These are phyloP conservation scores for Vigna mungo DNA, from an alignment of 306 rosid genomes.

Conservation along the genomic window DNA sequence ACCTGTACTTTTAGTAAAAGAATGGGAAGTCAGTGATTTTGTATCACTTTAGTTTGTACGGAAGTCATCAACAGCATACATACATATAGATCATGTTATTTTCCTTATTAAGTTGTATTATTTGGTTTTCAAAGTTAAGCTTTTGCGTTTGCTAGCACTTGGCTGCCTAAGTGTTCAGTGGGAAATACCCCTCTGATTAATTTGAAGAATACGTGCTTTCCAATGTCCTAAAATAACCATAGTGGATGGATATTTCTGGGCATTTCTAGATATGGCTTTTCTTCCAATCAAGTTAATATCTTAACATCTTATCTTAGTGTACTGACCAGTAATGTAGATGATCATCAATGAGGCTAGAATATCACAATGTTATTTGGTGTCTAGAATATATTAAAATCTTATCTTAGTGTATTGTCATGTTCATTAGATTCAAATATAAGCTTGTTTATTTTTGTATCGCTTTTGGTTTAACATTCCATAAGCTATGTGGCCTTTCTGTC, in stretches of 20 bases:
- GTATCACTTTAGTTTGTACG: background rate
- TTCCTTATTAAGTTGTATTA: background rate
- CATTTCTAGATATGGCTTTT: conserved; percentile 3
- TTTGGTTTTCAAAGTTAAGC: background rate
- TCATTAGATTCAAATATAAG: background rate
- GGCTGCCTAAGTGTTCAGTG: background rate
- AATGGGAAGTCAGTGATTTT: background rate
- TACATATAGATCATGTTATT: background rate
- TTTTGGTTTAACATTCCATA: conserved; percentile 5
- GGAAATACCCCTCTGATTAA: background rate
- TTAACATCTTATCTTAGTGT: conserved; percentile 15
- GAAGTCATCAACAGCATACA: background rate
- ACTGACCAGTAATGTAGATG: background rate
- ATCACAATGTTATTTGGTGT: background rate
- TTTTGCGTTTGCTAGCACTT: background rate
- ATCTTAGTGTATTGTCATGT: background rate
- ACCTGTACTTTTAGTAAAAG: background rate
- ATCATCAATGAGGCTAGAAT: background rate
- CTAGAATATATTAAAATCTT: too few species aligned
- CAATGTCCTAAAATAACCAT: background rate
- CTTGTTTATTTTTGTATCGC: background rate
- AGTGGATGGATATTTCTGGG: background rate
- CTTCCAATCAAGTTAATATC: conserved; percentile 1
- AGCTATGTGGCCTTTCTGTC: background rate
- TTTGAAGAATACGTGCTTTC: background rate